Evolutionary conservation across 2,329 filamentous ascomycete species (phyloP).

Genomic region (Zasmidium cellare): DNA sequence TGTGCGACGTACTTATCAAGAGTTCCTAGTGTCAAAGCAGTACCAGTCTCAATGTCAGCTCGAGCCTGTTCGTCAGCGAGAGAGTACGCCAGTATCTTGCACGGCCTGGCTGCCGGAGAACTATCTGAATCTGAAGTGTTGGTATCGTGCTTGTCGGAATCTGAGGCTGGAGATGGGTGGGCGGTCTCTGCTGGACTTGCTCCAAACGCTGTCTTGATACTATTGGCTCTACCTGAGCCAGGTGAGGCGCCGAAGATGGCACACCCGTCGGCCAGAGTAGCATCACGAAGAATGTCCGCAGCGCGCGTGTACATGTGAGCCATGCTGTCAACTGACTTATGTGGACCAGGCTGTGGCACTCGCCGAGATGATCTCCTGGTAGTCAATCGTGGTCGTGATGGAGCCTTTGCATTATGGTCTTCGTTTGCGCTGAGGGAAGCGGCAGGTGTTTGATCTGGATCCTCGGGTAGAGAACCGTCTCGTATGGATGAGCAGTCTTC

Average conservation of each 20-base stretch:
- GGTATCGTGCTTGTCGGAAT: slow-evolving; percentile 19
- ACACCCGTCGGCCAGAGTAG: slow-evolving; percentile 31
- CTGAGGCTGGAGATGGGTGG: slow-evolving; percentile 16
- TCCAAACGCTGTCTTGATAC: slow-evolving; percentile 7
- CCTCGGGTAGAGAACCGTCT: background rate
- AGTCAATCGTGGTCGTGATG: slow-evolving; percentile 9
- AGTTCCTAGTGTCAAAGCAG: slow-evolving; percentile 24
- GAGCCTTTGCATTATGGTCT: background rate
- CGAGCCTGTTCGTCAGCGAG: slow-evolving; percentile 24
- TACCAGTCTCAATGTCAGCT: slow-evolving; percentile 24
- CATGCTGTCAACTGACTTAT: slow-evolving; percentile 18
- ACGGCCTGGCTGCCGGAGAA: slow-evolving; percentile 20
- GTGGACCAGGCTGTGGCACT: background rate
- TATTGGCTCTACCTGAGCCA: slow-evolving; percentile 15
- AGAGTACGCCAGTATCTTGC: slow-evolving; percentile 26
- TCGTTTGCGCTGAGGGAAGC: background rate
- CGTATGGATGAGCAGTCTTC: slow-evolving; percentile 20
- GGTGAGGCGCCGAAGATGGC: slow-evolving; percentile 30
- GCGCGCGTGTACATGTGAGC: slow-evolving; percentile 26
- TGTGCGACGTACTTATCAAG: slow-evolving; percentile 27
- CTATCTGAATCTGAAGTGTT: slow-evolving; percentile 26
- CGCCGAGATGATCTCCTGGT: slow-evolving; percentile 16
- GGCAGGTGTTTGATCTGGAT: background rate
- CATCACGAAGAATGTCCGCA: slow-evolving; percentile 30
- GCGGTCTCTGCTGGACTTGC: background rate